These are phyloP conservation scores for Corylus americana DNA, from an alignment of 306 rosid genomes.

Conservation along the genomic window DNA sequence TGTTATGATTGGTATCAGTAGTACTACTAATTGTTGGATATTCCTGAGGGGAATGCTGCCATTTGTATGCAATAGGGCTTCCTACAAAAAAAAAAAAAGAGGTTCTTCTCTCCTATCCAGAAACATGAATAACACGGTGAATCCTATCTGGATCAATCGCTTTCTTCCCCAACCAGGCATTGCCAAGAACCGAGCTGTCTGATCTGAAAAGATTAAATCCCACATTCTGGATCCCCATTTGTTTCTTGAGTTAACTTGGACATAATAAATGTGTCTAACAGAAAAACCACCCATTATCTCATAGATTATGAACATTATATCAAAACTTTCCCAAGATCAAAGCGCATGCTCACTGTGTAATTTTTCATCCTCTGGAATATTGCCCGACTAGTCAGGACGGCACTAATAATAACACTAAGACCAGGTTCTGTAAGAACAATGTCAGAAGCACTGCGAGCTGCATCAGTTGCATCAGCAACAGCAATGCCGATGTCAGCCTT, in stretches of 20 bases:
- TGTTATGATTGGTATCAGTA: background rate
- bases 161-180: conserved; percentile 4
- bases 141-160: background rate
- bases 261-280: background rate
- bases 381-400: conserved; percentile 88
- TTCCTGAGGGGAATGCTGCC: background rate
- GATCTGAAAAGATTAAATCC: background rate
- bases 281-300: background rate
- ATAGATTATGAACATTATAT: conserved; percentile 5
- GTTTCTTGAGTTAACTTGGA: background rate
- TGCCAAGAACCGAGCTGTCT: conserved; percentile 1
- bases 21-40: background rate
- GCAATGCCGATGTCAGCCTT: conserved; percentile 92
- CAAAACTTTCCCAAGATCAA: background rate
- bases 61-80: background rate
- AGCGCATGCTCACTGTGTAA: conserved; percentile 59
- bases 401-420: conserved; percentile 80
- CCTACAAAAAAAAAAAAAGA: background rate
- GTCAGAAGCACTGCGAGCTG: conserved; percentile 89
- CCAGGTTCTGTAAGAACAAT: conserved; percentile 90
- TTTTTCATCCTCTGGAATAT: conserved; percentile 93
- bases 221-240: conserved; percentile 2
- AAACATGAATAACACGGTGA: background rate
- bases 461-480: conserved; percentile 92
- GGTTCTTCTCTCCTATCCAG: background rate